Conservation (phyloP, 148 eudicot species). For the Arctostaphylos glauca region DNA sequence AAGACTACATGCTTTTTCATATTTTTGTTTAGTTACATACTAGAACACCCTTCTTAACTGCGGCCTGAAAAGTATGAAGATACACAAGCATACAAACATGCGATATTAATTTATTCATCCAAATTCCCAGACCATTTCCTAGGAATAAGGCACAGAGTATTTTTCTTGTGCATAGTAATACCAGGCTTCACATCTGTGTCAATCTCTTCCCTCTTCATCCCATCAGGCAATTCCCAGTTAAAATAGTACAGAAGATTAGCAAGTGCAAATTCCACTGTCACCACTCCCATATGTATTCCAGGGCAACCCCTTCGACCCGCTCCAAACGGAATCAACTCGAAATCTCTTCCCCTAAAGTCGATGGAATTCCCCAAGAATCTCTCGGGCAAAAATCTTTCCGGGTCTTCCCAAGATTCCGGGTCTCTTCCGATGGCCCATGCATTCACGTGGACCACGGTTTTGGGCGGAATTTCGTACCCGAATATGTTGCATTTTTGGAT, state of each 20-base stretch:
- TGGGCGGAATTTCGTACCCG: background rate
- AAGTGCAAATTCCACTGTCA: constrained; percentile 12
- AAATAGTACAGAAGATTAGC: constrained; percentile 10
- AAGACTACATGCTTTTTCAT: too few species aligned
- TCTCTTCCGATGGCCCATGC: constrained; percentile 17
- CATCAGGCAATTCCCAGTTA: constrained; percentile 18
- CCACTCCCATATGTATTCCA: background rate
- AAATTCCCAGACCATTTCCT: background rate
- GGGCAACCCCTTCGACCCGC: constrained; percentile 18
- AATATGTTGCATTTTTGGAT: background rate
- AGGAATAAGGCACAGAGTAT: constrained; percentile 2
- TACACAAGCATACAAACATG: background rate
- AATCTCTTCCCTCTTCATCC: constrained; percentile 14
- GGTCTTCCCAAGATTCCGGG: constrained; percentile 10
- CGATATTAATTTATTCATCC: background rate
- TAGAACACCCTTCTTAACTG: too few species aligned
- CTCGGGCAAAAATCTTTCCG: constrained; percentile 4
- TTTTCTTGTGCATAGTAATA: constrained; percentile 13
- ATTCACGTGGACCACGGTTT: constrained; percentile 9
- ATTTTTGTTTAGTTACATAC: too few species aligned
- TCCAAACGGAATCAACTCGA: constrained; percentile 18
- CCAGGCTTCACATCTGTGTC: constrained; percentile 14
- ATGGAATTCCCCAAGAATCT: constrained; percentile 11
- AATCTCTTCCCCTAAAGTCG: constrained; percentile 14
- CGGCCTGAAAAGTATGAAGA: too few species aligned